Percentiles rank a stretch among this genome's conserved stretches.
These are phyloP conservation scores for Didymellaceae sp. DNA, from an alignment of 2,329 filamentous ascomycete species.

Conservation along the genomic window DNA sequence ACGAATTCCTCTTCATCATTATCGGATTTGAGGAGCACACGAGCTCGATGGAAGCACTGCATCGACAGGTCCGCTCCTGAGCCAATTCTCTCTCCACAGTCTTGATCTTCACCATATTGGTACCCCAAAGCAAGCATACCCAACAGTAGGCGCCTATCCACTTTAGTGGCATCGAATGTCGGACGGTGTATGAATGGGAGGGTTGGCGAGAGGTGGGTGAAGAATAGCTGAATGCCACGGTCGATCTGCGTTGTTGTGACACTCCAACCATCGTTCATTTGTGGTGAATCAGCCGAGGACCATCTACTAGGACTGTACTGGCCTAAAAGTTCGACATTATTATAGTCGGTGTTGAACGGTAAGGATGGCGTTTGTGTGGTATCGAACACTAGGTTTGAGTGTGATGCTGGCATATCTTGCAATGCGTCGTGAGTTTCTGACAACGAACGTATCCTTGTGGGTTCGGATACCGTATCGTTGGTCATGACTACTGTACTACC, in stretches of 20 bases:
- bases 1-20: constrained; percentile 10
- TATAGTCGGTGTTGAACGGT: not conserved
- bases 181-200: constrained; percentile 23
- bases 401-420: not conserved
- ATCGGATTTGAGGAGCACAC: constrained; percentile 18
- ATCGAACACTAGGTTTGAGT: not conserved
- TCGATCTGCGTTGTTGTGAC: constrained; percentile 15
- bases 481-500: not conserved
- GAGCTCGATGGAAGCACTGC: constrained; percentile 23
- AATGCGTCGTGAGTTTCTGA: not conserved
- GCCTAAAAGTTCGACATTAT: constrained; percentile 9
- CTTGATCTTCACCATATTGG: constrained; percentile 28
- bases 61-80: constrained; percentile 20
- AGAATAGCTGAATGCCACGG: constrained; percentile 21
- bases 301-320: constrained; percentile 19
- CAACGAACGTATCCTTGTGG: not conserved
- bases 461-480: not conserved
- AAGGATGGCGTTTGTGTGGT: not conserved
- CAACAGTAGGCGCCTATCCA: constrained; percentile 16
- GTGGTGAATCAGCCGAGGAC: constrained; percentile 8
- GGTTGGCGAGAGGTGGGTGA: constrained; percentile 17
- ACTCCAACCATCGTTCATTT: constrained; percentile 17
- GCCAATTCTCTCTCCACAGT: constrained; percentile 9
- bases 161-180: constrained; percentile 19
- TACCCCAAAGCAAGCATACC: constrained; percentile 27